A percentile compares a stretch with the other conserved stretches of the same genome.
phyloP scores from a whole-genome alignment of 2,329 filamentous ascomycete genomes.

The Ophiobolus disseminans region DNA sequence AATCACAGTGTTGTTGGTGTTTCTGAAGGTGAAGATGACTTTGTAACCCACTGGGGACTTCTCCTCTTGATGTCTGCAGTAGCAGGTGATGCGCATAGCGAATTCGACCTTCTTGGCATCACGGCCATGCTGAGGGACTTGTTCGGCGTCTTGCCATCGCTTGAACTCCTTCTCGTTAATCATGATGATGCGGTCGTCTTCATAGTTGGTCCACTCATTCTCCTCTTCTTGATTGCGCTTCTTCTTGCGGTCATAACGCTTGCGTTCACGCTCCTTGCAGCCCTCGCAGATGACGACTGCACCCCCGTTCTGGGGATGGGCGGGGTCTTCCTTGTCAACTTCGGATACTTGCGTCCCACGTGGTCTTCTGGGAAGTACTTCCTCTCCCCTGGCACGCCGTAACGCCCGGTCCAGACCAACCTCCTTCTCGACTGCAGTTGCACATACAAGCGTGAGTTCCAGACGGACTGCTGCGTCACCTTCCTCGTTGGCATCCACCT shows the following conservation, averaged over 20 bases:
- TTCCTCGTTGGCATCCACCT: slow-evolving; percentile 76
- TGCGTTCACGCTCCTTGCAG: slow-evolving; percentile 91
- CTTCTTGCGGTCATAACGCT: slow-evolving; percentile 91
- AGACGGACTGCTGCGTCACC: slow-evolving; percentile 53
- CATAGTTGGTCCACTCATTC: slow-evolving; percentile 71
- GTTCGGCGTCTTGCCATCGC: slow-evolving; percentile 38
- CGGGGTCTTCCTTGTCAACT: slow-evolving; percentile 66
- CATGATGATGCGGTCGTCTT: slow-evolving; percentile 53
- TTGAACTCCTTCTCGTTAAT: slow-evolving; percentile 50
- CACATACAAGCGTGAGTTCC: slow-evolving; percentile 72
- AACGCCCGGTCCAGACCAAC: slow-evolving; percentile 72
- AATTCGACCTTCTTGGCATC: slow-evolving; percentile 77
- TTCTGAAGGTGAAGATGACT: slow-evolving; percentile 94
- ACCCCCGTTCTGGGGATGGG: slow-evolving; percentile 84
- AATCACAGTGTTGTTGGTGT: slow-evolving; percentile 75
- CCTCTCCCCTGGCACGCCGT: slow-evolving; percentile 60
- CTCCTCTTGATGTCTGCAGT: slow-evolving; percentile 93
- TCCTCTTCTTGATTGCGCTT: slow-evolving; percentile 89
- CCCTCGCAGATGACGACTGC: slow-evolving; percentile 89
- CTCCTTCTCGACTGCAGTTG: slow-evolving; percentile 83
- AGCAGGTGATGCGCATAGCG: slow-evolving; percentile 96
- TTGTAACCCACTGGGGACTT: slow-evolving; percentile 78
- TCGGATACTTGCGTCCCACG: slow-evolving; percentile 50
- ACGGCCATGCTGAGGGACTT: slow-evolving; percentile 24
- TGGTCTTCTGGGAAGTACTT: slow-evolving; percentile 46